Evolutionary conservation across 768 basidiomycete species (phyloP), one percentile per base, ranked within the genome.

Genomic region (Baorangia bicolor): DNA sequence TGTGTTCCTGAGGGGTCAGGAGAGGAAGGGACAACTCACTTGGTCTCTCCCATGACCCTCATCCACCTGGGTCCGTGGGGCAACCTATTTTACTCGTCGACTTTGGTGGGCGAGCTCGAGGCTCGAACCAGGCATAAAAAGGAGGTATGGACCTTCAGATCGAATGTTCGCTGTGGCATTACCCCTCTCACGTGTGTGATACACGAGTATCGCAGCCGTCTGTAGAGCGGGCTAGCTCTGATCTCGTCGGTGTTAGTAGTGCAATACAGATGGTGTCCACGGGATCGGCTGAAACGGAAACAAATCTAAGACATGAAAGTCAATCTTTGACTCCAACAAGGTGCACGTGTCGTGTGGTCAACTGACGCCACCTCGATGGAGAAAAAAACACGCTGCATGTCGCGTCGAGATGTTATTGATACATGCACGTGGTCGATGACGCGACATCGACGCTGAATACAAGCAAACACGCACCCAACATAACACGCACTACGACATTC

Each of bases 401-500:
- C 38, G 44, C 25, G 31, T 31, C 34, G 49, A 44, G 11, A 40
- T 31, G 49, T 58, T 41, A 35, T 48, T 34, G 27, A 44, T 46
- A 53, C 59, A 53, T 55, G 31, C 52, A 56, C 34, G 41, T 43
- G 50, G 48, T 38, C 14, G 45, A 55, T 51, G 56, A 53, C 34
- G 48, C 39, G 45, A 53, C 45, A 34, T 57, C 40, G 12, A 57
- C 34, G 23, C 12, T 44, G 35, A 6, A 44, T 38, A 53, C 48
- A 25, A 52, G 14, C 47, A 42, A 52, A 43, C 34, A 53, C 38
- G 51, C 20, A 60, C 53, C 40, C 48, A 40, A 51, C 57, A 40
- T n/a, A 23, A 35, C 23, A 58, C 16, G 6, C 27, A 52, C 75
- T 65, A 73, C 55, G 56, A 69, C 66, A 67, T 61, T 33, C 62